Base-by-base conservation (phyloP, 1,139 yeast species). In the Tardiomyces blankii region DNA sequence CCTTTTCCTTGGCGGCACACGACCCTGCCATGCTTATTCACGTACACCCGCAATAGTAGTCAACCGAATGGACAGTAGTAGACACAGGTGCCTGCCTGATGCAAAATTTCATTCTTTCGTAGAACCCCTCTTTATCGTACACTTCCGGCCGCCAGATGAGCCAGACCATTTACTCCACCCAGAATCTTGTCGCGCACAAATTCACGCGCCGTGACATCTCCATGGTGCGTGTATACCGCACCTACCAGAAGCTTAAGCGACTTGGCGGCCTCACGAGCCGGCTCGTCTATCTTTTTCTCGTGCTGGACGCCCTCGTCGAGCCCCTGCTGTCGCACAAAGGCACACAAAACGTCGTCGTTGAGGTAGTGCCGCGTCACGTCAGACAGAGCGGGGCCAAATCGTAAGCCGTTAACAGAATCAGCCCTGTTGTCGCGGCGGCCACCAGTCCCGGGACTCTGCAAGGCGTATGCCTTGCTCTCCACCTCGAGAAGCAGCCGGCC, bases 161-260 rank as follows among this genome's bases (percentile, higher is more conserved):
- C 11, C 3, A 35, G 39, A 12, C 39, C 39, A 19, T 35, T 35
- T 4, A n/a, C 11, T 5, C 39, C 39, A 19, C 13, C 6, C n/a
- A 35, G n/a, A 13, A 35, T 14, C 39, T 16, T n/a, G 3, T 59
- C 59, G 14, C 49, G 44, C 5, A 65, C 57, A 51, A 69, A 68
- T 39, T 54, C 46, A 39, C 49, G 50, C 13, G 73, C 73, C 40
- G 53, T 57, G 4, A 56, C 45, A 40, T 61, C 61, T 2, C 96
- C 96, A 55, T 82, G 81, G 42, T 75, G 72, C 48, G 81, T 67
- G 42, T 83, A 70, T 43, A 89, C 75, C 1, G 93, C 95, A 16
- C 96, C 97, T 32, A 88, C 70, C 48, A 88, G 65, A 7, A 96
- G 89, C 56, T 77, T 75, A 46, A 86, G 64, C 58, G 84, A 76